Evolutionary conservation across 306 rosid species (phyloP), one percentile per base, ranked within the genome.

Genomic region (Morella rubra): DNA sequence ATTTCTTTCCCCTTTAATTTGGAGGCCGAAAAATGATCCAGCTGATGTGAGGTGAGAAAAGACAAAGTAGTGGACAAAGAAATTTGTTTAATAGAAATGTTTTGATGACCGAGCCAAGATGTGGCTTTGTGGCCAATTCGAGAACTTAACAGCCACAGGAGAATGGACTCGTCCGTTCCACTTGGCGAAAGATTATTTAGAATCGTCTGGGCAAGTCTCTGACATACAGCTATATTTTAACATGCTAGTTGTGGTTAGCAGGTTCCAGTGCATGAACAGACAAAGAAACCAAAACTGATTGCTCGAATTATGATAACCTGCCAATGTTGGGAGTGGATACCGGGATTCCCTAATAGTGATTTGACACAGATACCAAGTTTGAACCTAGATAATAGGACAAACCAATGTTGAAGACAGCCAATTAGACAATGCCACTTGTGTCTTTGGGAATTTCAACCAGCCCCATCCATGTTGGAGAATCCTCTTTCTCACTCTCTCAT

Each of bases 361-460:
- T 44, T 72, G n/a, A 42, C 65, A 72, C 56, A 73, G 27, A 51
- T 44, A 27, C 73, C 73, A 44, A 64, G 68, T 44, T 49, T 12
- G 69, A 52, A 24, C 18, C 61, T 51, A 5, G 42, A 42, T n/a
- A 66, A 66, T 66, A 66, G 42, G 71, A 66, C 68, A 64, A 15
- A 51, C 44, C 77, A 49, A n/a, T 44, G 42, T 15, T 0, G 7
- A 3, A 27, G 4, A 1, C 8, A 19, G 0, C 82, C 53, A 65
- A 65, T 79, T 32, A 20, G 5, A 44, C 8, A 12, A 2, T 1
- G 77, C 65, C 73, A 79, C 73, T 44, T 72, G 0, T 1, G 4
- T 24, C 66, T 49, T 79, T 19, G 67, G 68, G 69, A 72, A 27
- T 44, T 18, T 53, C 82, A 64, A 79, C 73, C 82, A 27, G n/a